Conservation (phyloP, 352 stramenopile species). For the Phytophthora tubulina region DNA sequence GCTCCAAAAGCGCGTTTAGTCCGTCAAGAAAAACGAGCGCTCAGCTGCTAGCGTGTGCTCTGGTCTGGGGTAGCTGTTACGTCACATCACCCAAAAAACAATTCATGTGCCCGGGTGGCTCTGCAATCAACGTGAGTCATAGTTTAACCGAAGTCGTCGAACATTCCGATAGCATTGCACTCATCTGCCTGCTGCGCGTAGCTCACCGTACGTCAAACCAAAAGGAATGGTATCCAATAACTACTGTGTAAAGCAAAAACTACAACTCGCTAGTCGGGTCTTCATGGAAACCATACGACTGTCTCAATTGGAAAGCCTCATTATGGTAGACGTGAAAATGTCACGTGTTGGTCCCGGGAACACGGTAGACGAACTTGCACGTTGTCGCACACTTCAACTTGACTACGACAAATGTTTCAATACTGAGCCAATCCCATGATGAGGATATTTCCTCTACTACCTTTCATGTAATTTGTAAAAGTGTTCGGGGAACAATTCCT, state of each 20-base stretch:
- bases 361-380: not conserved
- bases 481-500: not conserved
- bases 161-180: not conserved
- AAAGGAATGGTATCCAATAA: too few species aligned
- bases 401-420: too few species aligned
- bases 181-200: not conserved
- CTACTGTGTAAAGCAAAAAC: not conserved
- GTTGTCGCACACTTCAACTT: not conserved
- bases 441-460: too few species aligned
- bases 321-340: conserved; percentile 1
- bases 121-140: not conserved
- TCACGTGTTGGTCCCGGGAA: not conserved
- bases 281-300: conserved; percentile 3
- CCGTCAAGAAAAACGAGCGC: not conserved
- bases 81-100: not conserved
- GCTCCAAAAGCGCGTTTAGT: not conserved
- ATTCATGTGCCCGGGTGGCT: not conserved
- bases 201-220: too few species aligned
- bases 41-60: conserved; percentile 7
- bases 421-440: too few species aligned
- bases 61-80: not conserved
- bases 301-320: conserved; percentile 4
- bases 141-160: not conserved
- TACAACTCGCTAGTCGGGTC: conserved; percentile 8
- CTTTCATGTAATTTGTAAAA: not conserved